A percentile compares a stretch with the other conserved stretches of the same genome.
Evolutionary conservation across 2,329 filamentous ascomycete species (phyloP).

Genomic region (Epichloe typhina): DNA sequence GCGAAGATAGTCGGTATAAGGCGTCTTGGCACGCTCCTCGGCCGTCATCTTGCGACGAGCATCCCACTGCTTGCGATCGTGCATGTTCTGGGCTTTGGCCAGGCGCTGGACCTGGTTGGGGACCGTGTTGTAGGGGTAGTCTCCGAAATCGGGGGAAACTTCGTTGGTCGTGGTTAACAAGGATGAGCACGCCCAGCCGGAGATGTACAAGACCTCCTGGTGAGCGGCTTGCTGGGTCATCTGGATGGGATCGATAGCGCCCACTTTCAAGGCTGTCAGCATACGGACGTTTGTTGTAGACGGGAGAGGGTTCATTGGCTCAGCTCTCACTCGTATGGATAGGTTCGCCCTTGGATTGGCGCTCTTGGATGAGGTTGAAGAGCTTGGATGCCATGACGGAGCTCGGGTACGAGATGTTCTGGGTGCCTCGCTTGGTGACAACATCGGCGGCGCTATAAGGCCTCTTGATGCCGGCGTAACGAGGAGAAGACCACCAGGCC

Average conservation of each 20-base stretch:
- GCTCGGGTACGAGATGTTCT: conserved; percentile 80
- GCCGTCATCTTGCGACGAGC: conserved; percentile 62
- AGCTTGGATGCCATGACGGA: conserved; percentile 92
- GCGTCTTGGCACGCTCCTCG: conserved; percentile 59
- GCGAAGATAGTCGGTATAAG: conserved; percentile 83
- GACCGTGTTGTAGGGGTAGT: conserved; percentile 98
- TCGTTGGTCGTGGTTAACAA: conserved; percentile 90
- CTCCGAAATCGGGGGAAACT: conserved; percentile 95
- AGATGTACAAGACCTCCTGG: conserved; percentile 92
- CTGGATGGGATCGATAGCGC: conserved; percentile 95
- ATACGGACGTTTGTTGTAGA: not conserved
- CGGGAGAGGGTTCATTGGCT: not conserved
- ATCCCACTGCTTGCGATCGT: conserved; percentile 94
- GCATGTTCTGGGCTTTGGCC: conserved; percentile 92
- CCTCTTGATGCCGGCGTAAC: conserved; percentile 79
- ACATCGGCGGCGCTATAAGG: conserved; percentile 86
- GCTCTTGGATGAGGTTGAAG: conserved; percentile 75
- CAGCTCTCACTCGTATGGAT: conserved; percentile 70
- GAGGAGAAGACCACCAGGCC: conserved; percentile 77
- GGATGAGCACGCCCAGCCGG: conserved; percentile 94
- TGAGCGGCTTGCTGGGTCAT: conserved; percentile 97
- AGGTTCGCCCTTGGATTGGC: conserved; percentile 65
- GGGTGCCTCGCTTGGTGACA: conserved; percentile 79
- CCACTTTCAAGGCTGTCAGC: conserved; percentile 44
- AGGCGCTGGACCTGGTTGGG: conserved; percentile 95